Percentiles rank a stretch among this genome's conserved stretches.
phyloP scores from a whole-genome alignment of 441 rosid genomes.

The Bruguiera hainesii region DNA sequence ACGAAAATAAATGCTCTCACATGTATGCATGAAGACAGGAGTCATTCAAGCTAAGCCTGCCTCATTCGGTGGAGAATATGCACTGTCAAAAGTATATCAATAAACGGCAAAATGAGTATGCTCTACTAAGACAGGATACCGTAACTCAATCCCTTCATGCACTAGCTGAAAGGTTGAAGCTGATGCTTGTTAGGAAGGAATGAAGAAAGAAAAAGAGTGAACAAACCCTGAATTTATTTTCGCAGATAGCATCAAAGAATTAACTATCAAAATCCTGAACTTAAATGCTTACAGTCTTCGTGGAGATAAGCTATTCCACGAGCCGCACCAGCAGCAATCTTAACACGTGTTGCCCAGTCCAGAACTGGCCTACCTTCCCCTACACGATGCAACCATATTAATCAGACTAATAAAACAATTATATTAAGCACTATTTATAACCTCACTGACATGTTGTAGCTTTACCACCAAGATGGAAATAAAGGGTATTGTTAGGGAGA shows the following conservation, averaged over 20 bases:
- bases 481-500: conserved; percentile 76
- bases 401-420: conserved; percentile 5
- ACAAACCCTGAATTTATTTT: not conserved
- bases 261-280: conserved; percentile 7
- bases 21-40: not conserved
- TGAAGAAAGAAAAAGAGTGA: not conserved
- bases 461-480: conserved; percentile 87
- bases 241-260: not conserved
- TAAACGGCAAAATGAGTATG: no score
- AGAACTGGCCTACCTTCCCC: conserved; percentile 57
- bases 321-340: conserved; percentile 88
- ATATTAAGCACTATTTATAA: conserved; percentile 16
- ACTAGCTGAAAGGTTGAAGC: no score
- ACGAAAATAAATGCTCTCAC: not conserved
- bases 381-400: conserved; percentile 25
- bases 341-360: conserved; percentile 74
- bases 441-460: conserved; percentile 12
- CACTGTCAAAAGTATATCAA: no score
- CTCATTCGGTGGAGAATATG: no score
- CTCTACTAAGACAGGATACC: no score
- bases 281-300: conserved; percentile 76
- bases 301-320: conserved; percentile 96
- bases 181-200: not conserved
- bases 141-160: no score
- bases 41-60: no score